Conservation (phyloP, 805 yeast genomes). For the Kluyveromyces nonfermentans region DNA sequence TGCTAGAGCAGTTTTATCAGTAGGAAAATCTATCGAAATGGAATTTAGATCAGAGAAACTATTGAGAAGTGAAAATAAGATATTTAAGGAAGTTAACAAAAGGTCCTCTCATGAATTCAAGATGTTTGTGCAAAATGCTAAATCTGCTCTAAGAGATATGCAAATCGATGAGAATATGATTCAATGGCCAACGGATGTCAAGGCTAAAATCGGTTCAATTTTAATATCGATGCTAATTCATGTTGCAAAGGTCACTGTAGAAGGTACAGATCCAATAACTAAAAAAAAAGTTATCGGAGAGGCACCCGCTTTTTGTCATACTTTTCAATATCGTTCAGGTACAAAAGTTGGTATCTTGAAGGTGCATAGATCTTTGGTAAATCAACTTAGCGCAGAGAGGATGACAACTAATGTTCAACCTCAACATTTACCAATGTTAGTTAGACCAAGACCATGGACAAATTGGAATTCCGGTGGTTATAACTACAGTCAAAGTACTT, state of each 20-base stretch:
- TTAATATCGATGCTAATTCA: conserved; percentile 66
- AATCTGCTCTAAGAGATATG: conserved; percentile 30
- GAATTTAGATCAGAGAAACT: conserved; percentile 71
- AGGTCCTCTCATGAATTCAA: conserved; percentile 36
- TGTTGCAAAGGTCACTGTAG: conserved; percentile 73
- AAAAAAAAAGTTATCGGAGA: conserved; percentile 54
- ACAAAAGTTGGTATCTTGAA: conserved; percentile 73
- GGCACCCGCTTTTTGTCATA: conserved; percentile 87
- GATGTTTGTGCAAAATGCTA: conserved; percentile 32
- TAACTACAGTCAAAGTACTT: conserved; percentile 46
- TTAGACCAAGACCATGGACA: conserved; percentile 84
- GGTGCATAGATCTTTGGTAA: conserved; percentile 59
- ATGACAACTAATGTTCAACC: conserved; percentile 65
- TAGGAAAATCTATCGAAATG: conserved; percentile 76
- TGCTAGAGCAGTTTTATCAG: conserved; percentile 68
- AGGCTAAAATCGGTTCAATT: conserved; percentile 74
- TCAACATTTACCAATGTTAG: conserved; percentile 86
- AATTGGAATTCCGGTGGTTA: conserved; percentile 81
- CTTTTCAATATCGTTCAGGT: conserved; percentile 74
- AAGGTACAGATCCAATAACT: conserved; percentile 73
- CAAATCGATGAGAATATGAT: conserved; percentile 31
- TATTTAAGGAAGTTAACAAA: conserved; percentile 44
- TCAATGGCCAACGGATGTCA: conserved; percentile 46
- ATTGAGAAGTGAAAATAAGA: conserved; percentile 45
- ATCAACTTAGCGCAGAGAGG: conserved; percentile 57